These are phyloP conservation scores for Neodidymelliopsis sp. DNA, from an alignment of 2,329 filamentous ascomycete species.

Conservation along the genomic window DNA sequence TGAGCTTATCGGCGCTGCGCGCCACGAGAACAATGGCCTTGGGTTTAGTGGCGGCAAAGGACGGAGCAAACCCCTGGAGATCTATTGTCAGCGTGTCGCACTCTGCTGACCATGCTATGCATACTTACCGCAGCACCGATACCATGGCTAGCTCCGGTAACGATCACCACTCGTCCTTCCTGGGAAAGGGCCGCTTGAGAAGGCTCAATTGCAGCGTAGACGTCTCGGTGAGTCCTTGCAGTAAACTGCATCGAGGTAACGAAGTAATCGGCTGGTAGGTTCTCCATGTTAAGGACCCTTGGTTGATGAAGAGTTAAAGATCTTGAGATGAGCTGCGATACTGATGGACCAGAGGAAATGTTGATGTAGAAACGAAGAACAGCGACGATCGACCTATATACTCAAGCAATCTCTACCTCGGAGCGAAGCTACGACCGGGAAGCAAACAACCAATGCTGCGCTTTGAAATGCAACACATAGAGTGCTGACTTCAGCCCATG, in stretches of 20 bases:
- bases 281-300: conserved; percentile 10
- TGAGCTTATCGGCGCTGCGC: conserved; percentile 37
- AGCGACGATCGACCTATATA: background rate
- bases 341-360: no score
- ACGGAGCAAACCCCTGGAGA: conserved; percentile 39
- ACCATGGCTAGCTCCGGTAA: conserved; percentile 54
- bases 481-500: no score
- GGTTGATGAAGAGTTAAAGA: background rate
- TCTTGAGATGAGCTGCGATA: no score
- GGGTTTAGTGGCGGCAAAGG: conserved; percentile 47
- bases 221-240: conserved; percentile 39
- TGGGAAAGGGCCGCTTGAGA: conserved; percentile 40
- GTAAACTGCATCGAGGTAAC: conserved; percentile 26
- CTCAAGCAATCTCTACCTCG: background rate
- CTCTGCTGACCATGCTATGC: no score
- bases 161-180: conserved; percentile 48
- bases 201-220: conserved; percentile 53
- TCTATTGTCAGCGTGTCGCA: no score
- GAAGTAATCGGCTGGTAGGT: conserved; percentile 27
- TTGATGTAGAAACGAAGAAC: no score
- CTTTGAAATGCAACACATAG: background rate
- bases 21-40: conserved; percentile 49
- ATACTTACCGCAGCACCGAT: conserved; percentile 43
- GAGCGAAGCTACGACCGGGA: background rate
- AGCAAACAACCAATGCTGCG: background rate